Conservation (phyloP, 345 rosid species). For the Fremontodendron californicum region DNA sequence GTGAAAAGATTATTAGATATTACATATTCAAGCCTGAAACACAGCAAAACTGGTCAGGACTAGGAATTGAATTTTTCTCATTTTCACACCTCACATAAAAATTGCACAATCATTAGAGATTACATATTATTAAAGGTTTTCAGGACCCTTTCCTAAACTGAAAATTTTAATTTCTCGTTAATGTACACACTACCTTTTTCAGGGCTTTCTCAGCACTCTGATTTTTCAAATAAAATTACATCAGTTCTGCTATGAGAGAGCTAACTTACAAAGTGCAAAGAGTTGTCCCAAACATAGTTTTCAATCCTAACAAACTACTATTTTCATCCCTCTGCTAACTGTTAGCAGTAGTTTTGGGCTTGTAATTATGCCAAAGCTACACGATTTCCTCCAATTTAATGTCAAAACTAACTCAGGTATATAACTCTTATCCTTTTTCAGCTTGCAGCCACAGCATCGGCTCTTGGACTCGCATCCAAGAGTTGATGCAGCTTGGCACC, state of each 20-base stretch:
- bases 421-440: constrained; percentile 14
- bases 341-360: constrained; percentile 34
- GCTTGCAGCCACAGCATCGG: constrained; percentile 69
- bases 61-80: too few relatives aligned
- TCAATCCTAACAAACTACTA: constrained; percentile 17
- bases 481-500: constrained; percentile 77
- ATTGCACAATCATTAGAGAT: constrained; percentile 15
- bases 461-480: constrained; percentile 67
- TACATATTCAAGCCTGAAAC: too few relatives aligned
- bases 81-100: too few relatives aligned
- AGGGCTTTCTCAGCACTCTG: constrained; percentile 31
- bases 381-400: background rate
- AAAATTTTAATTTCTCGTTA: constrained; percentile 14
- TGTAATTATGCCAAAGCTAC: constrained; percentile 25
- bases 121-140: background rate
- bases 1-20: too few relatives aligned
- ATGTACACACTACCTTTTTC: constrained; percentile 31
- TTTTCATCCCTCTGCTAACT: constrained; percentile 19
- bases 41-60: too few relatives aligned
- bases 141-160: constrained; percentile 1
- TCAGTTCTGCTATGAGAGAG: constrained; percentile 37
- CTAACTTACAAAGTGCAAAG: constrained; percentile 14
- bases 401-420: background rate
- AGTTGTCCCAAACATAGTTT: background rate
- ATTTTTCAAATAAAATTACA: constrained; percentile 24